Evolutionary conservation across 179 eudicot species (phyloP), one percentile per base, ranked within the genome.

Genomic region (Beta macrorhiza): DNA sequence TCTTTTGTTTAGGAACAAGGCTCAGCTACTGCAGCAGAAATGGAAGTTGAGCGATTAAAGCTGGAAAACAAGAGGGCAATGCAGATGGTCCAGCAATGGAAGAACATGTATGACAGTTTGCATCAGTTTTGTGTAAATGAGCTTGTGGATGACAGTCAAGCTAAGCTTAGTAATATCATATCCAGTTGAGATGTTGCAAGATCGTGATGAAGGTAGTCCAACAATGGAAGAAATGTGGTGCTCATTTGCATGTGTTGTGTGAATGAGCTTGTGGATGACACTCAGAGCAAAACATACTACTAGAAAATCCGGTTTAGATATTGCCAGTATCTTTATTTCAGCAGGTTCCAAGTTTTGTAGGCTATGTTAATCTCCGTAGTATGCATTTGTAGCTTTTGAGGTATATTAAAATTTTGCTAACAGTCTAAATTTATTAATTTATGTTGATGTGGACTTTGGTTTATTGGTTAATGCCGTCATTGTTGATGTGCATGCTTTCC

Each of bases 31-130:
- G 97, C 97, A 58, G 84, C 93, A 68, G 92, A 87, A 89, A 86
- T 95, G 91, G 97, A 95, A 80, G 83, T 91, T 58, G 95, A 93
- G 75, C 85, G 89, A 67, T 86, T 92, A 62, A 93, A 91, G 82
- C 81, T 61, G 29, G 97, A 92, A 5, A 87, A 83, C 83, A 84
- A 81, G 78, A 86, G 85, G 78, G 88, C 95, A 7, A 75, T 87
- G 87, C 90, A 89, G 76, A 86, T 88, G 93, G 88, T 84, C 32
- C 90, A 93, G 72, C 88, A 87, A 67, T 91, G 92, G 95, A 90
- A 92, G 85, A 86, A 86, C 37, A 87, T 87, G 90, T 92, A 89
- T 44, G 89, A 90, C 56, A 82, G 85, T 75, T 88, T 92, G 85
- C 89, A 94, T 82, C 82, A 93, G 77, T 91, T 87, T 84, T 91